Conservation (phyloP, 306 rosid species). For the Castanea mollissima region DNA sequence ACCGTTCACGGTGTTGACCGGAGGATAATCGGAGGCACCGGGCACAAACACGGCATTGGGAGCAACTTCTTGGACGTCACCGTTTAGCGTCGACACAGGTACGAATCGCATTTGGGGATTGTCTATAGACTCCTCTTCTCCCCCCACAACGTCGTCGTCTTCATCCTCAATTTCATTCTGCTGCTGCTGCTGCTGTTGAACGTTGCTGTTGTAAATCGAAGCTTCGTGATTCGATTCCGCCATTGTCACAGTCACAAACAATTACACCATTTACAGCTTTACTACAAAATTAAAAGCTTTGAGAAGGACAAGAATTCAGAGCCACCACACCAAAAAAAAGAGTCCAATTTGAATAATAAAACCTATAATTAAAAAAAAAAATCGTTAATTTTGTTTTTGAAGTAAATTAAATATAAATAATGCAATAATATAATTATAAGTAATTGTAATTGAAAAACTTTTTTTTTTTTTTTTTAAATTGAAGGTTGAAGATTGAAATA, state of each 20-base stretch:
- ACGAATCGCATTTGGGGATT: conserved; percentile 48
- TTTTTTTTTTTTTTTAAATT: too few species aligned
- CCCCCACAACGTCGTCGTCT: conserved; percentile 39
- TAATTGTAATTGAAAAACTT: too few species aligned
- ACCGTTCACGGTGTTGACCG: conserved; percentile 27
- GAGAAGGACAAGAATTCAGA: background rate
- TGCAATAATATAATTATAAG: too few species aligned
- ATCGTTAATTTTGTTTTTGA: too few species aligned
- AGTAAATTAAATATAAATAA: too few species aligned
- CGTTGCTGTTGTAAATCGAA: conserved; percentile 29
- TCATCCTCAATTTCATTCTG: conserved; percentile 42
- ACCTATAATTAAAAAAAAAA: too few species aligned
- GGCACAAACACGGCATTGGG: conserved; percentile 24
- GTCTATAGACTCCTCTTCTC: conserved; percentile 49
- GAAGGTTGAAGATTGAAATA: background rate
- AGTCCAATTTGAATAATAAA: too few species aligned
- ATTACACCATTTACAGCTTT: background rate
- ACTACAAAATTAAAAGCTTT: background rate
- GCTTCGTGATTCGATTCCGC: conserved; percentile 35
- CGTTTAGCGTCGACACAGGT: conserved; percentile 26
- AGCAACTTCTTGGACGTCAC: conserved; percentile 27
- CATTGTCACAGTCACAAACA: conserved; percentile 13
- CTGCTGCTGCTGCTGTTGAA: background rate
- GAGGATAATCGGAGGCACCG: conserved; percentile 29
- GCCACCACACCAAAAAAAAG: background rate